These are phyloP conservation scores for Asterophora lycoperdoides DNA, from an alignment of 768 basidiomycete genomes.

Conservation along the genomic window DNA sequence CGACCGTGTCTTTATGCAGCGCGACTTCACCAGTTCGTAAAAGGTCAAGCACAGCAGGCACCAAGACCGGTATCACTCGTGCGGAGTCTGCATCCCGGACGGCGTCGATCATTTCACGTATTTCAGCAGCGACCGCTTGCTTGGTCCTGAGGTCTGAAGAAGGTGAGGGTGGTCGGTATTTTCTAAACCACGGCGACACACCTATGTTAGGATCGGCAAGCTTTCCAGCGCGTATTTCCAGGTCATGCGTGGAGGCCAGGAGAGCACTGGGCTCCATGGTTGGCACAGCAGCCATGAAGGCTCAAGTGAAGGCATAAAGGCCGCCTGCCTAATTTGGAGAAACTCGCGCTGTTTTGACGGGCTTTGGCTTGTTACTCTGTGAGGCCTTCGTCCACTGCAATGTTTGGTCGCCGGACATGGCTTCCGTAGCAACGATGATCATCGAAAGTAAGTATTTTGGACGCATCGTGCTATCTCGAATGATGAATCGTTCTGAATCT, in stretches of 20 bases:
- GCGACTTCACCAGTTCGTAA: slow-evolving; percentile 65
- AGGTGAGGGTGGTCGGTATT: slow-evolving; percentile 5
- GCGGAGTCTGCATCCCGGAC: slow-evolving; percentile 70
- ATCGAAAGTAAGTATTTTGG: too few species aligned
- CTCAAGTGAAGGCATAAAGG: neutral
- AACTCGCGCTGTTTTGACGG: slow-evolving; percentile 7
- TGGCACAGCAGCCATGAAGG: slow-evolving; percentile 29
- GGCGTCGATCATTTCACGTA: slow-evolving; percentile 78
- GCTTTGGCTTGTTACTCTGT: neutral
- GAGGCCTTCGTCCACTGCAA: neutral
- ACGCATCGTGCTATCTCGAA: too few species aligned
- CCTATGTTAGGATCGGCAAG: slow-evolving; percentile 76
- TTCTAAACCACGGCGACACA: slow-evolving; percentile 22
- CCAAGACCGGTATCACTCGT: slow-evolving; percentile 66
- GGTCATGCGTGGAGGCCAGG: slow-evolving; percentile 45
- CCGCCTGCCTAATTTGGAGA: slow-evolving; percentile 21
- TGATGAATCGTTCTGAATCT: too few species aligned
- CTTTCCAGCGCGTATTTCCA: slow-evolving; percentile 67
- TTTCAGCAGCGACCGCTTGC: slow-evolving; percentile 66
- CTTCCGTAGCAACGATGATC: too few species aligned
- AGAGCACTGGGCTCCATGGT: slow-evolving; percentile 31
- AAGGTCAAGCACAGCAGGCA: slow-evolving; percentile 69
- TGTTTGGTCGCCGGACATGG: too few species aligned
- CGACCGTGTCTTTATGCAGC: slow-evolving; percentile 59
- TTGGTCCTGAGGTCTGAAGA: slow-evolving; percentile 65